Evolutionary conservation across 768 basidiomycete genomes (phyloP).

Genomic region (Boletellus emodensis): DNA sequence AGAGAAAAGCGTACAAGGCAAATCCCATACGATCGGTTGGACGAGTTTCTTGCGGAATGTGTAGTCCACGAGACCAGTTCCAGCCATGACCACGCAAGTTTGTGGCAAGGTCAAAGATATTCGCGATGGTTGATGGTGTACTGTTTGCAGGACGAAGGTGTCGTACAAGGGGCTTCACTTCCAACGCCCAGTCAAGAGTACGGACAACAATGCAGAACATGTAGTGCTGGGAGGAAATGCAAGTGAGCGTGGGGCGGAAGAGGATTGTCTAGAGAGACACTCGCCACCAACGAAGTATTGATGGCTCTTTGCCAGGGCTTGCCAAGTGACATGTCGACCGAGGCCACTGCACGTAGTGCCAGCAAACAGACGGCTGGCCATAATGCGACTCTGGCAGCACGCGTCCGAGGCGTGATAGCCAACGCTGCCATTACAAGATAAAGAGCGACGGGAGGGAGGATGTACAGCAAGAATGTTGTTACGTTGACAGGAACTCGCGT

Average conservation of each 20-base stretch:
- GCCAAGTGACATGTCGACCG: constrained; percentile 9
- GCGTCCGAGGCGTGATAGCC: constrained; percentile 44
- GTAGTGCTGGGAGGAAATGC: not conserved
- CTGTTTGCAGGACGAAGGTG: constrained; percentile 1
- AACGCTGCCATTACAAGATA: constrained; percentile 49
- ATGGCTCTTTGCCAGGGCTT: not conserved
- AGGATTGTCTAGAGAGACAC: not conserved
- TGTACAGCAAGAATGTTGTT: constrained; percentile 31
- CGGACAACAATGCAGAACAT: constrained; percentile 14
- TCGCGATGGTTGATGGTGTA: constrained; percentile 10
- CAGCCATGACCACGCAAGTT: constrained; percentile 59
- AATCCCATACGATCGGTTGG: constrained; percentile 38
- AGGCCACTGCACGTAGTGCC: constrained; percentile 36
- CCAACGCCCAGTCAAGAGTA: constrained; percentile 17
- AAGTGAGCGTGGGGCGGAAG: not conserved
- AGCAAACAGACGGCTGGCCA: constrained; percentile 44
- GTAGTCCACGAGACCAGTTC: constrained; percentile 45
- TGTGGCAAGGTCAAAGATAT: constrained; percentile 48
- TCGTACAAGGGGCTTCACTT: constrained; percentile 13
- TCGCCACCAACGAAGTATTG: constrained; percentile 12
- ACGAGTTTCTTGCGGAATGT: constrained; percentile 36
- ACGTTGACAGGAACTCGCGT: constrained; percentile 25
- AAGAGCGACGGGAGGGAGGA: constrained; percentile 41
- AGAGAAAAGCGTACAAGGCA: constrained; percentile 31
- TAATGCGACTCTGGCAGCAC: constrained; percentile 39